Conservation (phyloP, 441 rosid species). For the Kokia cookei region DNA sequence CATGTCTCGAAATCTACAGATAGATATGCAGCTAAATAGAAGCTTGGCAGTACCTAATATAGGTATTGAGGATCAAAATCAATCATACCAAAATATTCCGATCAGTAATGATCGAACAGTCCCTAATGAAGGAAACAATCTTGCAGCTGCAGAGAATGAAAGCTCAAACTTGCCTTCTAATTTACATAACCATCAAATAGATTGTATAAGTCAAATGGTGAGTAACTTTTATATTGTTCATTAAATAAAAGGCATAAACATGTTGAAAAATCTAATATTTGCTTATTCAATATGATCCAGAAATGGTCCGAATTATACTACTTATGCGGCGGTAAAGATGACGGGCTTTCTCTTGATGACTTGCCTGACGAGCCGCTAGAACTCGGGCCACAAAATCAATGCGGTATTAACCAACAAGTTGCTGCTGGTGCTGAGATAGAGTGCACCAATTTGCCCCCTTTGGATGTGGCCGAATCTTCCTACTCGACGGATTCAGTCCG, state of each 20-base stretch:
- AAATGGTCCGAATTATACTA: not conserved
- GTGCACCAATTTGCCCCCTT: not conserved
- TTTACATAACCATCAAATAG: not conserved
- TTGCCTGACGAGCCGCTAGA: not conserved
- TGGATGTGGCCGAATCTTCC: not conserved
- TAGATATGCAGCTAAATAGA: not conserved
- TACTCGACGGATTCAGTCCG: not conserved
- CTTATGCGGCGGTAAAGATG: not conserved
- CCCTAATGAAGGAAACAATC: not conserved
- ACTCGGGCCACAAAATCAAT: not conserved
- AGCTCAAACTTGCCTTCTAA: not conserved
- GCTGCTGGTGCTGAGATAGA: not conserved
- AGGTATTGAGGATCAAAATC: not conserved
- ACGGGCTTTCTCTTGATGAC: not conserved
- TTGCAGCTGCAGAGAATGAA: not conserved
- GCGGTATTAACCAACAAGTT: not conserved
- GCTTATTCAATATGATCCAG: not conserved
- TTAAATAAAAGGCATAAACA: not conserved
- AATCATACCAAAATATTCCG: not conserved
- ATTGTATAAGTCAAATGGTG: not conserved
- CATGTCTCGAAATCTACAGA: not conserved
- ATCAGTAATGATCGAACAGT: not conserved
- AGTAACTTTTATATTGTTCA: not conserved
- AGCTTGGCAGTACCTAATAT: not conserved
- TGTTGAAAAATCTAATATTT: not conserved